These are phyloP conservation scores for Geranomyces michiganensis DNA, from an alignment of 192 early-diverging fungal genomes.

Conservation along the genomic window DNA sequence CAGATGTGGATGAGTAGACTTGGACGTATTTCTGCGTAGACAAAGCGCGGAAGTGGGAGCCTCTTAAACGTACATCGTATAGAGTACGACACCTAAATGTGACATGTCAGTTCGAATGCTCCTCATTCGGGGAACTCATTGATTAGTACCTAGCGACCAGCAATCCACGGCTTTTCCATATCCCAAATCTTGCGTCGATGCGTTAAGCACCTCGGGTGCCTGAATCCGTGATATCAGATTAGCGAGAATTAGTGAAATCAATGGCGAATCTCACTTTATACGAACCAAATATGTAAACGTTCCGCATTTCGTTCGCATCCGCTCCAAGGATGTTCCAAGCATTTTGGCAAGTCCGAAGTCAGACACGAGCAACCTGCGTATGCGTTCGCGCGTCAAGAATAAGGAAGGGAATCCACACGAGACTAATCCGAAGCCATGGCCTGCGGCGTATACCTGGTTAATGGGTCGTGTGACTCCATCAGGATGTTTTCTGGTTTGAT, in stretches of 20 bases:
- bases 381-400: neutral
- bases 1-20: too few species aligned
- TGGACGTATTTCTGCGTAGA: too few species aligned
- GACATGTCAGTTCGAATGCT: neutral
- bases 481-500: constrained; percentile 61
- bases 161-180: constrained; percentile 29
- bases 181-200: neutral
- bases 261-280: neutral
- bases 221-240: neutral
- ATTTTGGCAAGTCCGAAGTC: constrained; percentile 38
- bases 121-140: neutral
- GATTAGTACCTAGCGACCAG: constrained; percentile 31
- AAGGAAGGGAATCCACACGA: neutral
- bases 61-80: constrained; percentile 19
- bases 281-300: constrained; percentile 32
- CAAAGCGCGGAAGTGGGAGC: too few species aligned
- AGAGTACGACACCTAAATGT: constrained; percentile 29
- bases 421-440: neutral
- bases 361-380: constrained; percentile 19
- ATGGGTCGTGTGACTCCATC: constrained; percentile 12
- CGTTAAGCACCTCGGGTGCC: constrained; percentile 32
- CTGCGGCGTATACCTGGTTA: constrained; percentile 18
- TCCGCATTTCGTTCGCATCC: constrained; percentile 35
- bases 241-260: neutral
- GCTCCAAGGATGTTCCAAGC: constrained; percentile 16